Base-by-base conservation (phyloP, 257 asterid species). In the Solanum infundibuliforme region DNA sequence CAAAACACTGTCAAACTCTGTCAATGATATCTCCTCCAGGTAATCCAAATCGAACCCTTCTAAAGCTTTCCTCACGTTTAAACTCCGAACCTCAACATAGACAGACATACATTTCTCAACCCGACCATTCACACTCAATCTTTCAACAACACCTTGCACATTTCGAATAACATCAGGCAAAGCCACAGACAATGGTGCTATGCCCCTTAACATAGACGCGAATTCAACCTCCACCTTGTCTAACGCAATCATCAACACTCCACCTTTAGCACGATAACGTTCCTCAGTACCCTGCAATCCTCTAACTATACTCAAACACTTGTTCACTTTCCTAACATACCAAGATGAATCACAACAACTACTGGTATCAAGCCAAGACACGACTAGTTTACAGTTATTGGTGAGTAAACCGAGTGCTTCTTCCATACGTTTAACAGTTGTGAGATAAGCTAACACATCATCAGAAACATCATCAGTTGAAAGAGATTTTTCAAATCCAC, bases 311-410 rank as follows among this genome's bases (percentile, higher is more conserved):
- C 81, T 87, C 90, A 95, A 20, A 16, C 91, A 89, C 86, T 88
- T 93, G 72, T 87, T 88, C 83, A 93, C 89, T 36, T 90, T 92
- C 12, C 29, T 39, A 36, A 90, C 75, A 87, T 91, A 93, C 92
- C 90, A 88, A 9, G 86, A 90, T 6, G 66, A 13, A 48, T 73
- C 27, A 89, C 69, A 91, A 90, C 38, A 91, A 90, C 34, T 86
- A 92, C 72, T 90, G 65, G 48, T 98, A 68, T 95, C 94, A 43
- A 97, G 91, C 98, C 99, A 97, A 79, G 93, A 87, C 83, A 93
- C 88, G 58, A 92, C 94, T 91, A 97, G 71, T 38, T 87, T 85
- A 92, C 96, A 92, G 62, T 92, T 93, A 86, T 91, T 92, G 4
- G 91, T 88, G 18, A 97, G 98, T 85, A 97, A 95, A 90, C 92